These are phyloP conservation scores for Rhizopogon hawkerae DNA, from an alignment of 1,284 basidiomycete genomes.

Conservation along the genomic window DNA sequence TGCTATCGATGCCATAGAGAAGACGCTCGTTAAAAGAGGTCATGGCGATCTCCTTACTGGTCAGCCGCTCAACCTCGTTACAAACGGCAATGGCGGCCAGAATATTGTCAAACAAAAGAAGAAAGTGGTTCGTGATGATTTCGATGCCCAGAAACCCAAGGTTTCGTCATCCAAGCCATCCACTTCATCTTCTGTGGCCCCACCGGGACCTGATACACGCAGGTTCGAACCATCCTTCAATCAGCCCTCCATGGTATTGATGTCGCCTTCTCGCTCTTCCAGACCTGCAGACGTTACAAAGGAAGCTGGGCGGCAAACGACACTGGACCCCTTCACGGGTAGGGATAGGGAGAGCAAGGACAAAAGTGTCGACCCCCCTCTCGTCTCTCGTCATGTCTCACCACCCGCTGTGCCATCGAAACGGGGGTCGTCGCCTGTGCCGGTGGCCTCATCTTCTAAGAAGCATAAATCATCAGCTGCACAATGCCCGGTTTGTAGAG, in stretches of 20 bases:
- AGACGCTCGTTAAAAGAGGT: conserved; percentile 46
- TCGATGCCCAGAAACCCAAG: not conserved
- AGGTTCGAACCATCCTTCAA: not conserved
- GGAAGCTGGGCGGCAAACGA: not conserved
- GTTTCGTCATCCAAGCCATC: conserved; percentile 3
- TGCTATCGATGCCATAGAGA: conserved; percentile 60
- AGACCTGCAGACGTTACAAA: not conserved
- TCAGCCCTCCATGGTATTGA: not conserved
- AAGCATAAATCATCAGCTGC: conserved; percentile 26
- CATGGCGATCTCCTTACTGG: conserved; percentile 46
- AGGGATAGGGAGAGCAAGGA: conserved; percentile 2
- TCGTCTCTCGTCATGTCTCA: not conserved
- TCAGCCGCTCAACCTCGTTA: conserved; percentile 52
- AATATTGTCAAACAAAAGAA: not conserved
- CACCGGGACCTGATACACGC: not conserved
- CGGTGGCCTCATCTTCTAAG: conserved; percentile 28
- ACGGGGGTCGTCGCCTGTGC: conserved; percentile 28
- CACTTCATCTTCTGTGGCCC: not conserved
- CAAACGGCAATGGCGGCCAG: not conserved
- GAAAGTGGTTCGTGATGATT: not conserved
- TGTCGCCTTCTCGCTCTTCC: not conserved
- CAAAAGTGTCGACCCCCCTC: not conserved
- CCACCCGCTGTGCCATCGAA: conserved; percentile 26
- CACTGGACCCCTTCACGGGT: not conserved
- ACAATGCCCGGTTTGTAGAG: conserved; percentile 40